Conservation (phyloP, 371 early-diverging fungal genomes). For the Parasitella parasitica region DNA sequence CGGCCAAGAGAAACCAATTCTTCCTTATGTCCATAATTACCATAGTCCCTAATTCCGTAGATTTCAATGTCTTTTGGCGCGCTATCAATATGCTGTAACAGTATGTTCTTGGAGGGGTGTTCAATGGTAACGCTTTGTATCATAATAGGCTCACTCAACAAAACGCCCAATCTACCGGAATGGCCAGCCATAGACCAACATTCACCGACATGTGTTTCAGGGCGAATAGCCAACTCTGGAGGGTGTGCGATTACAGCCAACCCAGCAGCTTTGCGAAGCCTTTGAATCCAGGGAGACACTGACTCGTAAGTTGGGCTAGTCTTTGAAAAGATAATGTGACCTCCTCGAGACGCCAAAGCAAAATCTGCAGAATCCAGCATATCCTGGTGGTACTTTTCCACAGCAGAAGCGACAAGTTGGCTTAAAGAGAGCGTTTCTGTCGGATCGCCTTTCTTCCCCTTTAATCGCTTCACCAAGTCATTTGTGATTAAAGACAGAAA, state of each 20-base stretch:
- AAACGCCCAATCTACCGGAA: slow-evolving; percentile 3
- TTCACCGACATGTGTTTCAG: neutral
- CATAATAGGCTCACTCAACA: slow-evolving; percentile 6
- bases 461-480: neutral
- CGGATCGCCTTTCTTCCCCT: neutral
- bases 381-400: slow-evolving; percentile 52
- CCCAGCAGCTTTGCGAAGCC: neutral
- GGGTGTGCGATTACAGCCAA: neutral
- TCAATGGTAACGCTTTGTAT: slow-evolving; percentile 14
- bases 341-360: slow-evolving; percentile 68
- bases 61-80: slow-evolving; percentile 12
- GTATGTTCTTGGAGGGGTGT: neutral
- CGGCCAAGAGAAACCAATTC: slow-evolving; percentile 5
- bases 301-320: slow-evolving; percentile 33
- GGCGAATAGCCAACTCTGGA: slow-evolving; percentile 8
- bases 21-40: neutral
- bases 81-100: neutral
- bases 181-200: slow-evolving; percentile 20
- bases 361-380: slow-evolving; percentile 65
- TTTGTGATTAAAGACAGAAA: slow-evolving; percentile 10
- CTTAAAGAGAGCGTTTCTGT: neutral
- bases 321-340: slow-evolving; percentile 55
- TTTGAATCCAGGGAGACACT: neutral
- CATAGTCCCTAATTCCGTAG: neutral
- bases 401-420: slow-evolving; percentile 36